A percentile compares a stretch with the other conserved stretches of the same genome.
These are phyloP conservation scores for Pyricularia pennisetigena DNA, from an alignment of 2,329 filamentous ascomycete species.

Conservation along the genomic window DNA sequence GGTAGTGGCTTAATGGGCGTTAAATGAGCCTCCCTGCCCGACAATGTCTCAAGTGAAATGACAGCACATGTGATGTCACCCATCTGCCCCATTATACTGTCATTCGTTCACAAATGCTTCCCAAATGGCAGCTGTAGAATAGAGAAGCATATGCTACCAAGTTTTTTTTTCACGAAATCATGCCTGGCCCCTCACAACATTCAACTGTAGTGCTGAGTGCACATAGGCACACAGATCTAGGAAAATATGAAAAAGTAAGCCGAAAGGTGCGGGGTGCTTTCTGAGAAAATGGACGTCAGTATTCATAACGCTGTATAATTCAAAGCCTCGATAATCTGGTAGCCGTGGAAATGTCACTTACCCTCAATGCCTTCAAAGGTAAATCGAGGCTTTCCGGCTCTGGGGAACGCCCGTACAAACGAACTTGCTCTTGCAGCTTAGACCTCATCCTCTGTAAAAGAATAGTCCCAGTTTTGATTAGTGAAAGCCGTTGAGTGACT, in stretches of 20 bases:
- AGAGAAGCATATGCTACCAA: background rate
- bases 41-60: background rate
- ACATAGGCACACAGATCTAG: background rate
- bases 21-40: background rate
- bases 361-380: no score
- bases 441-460: background rate
- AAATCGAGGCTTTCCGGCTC: background rate
- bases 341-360: background rate
- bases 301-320: background rate
- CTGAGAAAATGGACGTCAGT: background rate
- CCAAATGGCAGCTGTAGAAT: background rate
- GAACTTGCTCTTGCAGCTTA: background rate
- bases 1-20: background rate
- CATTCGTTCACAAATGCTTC: background rate
- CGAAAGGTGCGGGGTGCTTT: background rate
- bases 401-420: background rate
- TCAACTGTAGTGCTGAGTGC: background rate
- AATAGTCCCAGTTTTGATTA: background rate
- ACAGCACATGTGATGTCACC: background rate
- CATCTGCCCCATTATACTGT: background rate
- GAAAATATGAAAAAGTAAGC: background rate
- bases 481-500: background rate
- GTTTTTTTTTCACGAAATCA: background rate
- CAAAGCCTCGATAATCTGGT: background rate
- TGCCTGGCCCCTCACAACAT: background rate